Conservation (phyloP, 495 filamentous ascomycete species). For the Annulohypoxylon bovei region DNA sequence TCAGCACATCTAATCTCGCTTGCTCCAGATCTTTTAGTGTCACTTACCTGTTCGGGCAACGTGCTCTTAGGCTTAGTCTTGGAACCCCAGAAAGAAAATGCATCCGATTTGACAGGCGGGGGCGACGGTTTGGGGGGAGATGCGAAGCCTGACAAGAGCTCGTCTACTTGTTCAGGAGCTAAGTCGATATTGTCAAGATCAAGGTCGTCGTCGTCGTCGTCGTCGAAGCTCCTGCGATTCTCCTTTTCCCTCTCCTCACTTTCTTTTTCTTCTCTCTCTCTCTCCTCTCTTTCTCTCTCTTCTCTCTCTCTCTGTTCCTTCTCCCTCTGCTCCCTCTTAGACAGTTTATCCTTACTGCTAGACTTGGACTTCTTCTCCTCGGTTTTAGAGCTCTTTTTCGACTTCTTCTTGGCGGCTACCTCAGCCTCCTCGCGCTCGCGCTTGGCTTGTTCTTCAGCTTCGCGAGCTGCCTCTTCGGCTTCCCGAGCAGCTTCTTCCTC, state of each 20-base stretch:
- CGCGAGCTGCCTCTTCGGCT: conserved; percentile 36
- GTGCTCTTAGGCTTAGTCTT: conserved; percentile 50
- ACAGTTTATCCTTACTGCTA: conserved; percentile 39
- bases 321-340: conserved; percentile 34
- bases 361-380: conserved; percentile 45
- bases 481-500: conserved; percentile 48
- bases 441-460: conserved; percentile 42
- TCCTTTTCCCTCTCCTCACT: conserved; percentile 34
- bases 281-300: conserved; percentile 20
- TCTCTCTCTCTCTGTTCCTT: conserved; percentile 34
- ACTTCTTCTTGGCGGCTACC: conserved; percentile 52
- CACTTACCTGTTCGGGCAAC: conserved; percentile 42
- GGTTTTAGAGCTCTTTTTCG: conserved; percentile 52
- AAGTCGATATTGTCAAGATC: conserved; percentile 51
- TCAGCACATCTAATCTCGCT: conserved; percentile 53
- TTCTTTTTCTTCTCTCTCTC: conserved; percentile 21
- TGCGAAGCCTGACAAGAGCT: conserved; percentile 41
- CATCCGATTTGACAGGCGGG: conserved; percentile 39
- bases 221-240: conserved; percentile 26
- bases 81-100: conserved; percentile 61
- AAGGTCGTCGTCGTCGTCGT: conserved; percentile 50
- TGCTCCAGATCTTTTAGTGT: conserved; percentile 27
- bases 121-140: conserved; percentile 41
- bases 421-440: conserved; percentile 48
- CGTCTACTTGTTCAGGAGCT: conserved; percentile 52